These are phyloP conservation scores for Populus hybrid DNA, from an alignment of 441 rosid species.

Conservation along the genomic window DNA sequence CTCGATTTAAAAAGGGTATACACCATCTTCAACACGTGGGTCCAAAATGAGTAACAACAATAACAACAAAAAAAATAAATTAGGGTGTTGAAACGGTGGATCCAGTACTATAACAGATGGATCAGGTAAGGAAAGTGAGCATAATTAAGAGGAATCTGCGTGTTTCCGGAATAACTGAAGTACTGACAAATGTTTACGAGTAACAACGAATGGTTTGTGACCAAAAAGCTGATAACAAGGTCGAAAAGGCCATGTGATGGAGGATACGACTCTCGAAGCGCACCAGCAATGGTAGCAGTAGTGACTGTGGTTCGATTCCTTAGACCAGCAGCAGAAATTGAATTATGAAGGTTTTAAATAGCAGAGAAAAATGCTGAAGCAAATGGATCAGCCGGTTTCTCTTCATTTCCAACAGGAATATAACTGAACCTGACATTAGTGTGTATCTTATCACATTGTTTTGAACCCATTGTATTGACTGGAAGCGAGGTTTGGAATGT, in stretches of 20 bases:
- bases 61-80: conserved; percentile 46
- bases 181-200: conserved; percentile 38
- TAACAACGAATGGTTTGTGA: conserved; percentile 32
- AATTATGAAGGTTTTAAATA: conserved; percentile 25
- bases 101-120: conserved; percentile 25
- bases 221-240: conserved; percentile 30
- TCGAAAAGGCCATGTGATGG: conserved; percentile 38
- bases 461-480: conserved; percentile 40
- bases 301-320: conserved; percentile 35
- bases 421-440: conserved; percentile 37
- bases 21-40: too few species aligned
- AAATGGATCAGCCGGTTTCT: conserved; percentile 9
- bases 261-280: conserved; percentile 21
- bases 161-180: conserved; percentile 24
- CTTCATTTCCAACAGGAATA: conserved; percentile 49
- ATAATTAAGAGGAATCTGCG: conserved; percentile 31
- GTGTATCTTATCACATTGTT: conserved; percentile 33
- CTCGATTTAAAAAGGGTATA: too few species aligned
- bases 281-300: conserved; percentile 26
- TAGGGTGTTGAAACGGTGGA: conserved; percentile 21
- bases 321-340: conserved; percentile 18
- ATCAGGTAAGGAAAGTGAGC: conserved; percentile 27
- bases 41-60: neutral
- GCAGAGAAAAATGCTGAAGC: conserved; percentile 27
- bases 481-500: conserved; percentile 31